Evolutionary conservation across 768 basidiomycete genomes (phyloP).

Genomic region (Kwoniella dejecticola): DNA sequence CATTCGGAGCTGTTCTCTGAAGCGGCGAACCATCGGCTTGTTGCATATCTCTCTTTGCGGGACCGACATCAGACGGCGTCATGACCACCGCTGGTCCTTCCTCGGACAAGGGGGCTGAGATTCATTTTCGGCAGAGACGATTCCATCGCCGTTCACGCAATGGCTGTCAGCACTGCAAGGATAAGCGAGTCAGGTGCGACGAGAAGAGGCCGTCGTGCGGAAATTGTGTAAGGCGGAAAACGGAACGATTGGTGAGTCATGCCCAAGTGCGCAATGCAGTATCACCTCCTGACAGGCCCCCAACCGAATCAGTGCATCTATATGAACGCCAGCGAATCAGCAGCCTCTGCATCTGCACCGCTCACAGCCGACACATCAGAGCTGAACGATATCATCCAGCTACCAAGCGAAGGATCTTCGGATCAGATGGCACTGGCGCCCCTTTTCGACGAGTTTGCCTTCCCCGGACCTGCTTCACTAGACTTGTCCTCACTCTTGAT

Average conservation of each 20-base stretch:
- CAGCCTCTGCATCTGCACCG: not conserved
- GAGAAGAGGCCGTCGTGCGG: slow-evolving; percentile 11
- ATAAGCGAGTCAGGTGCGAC: slow-evolving; percentile 14
- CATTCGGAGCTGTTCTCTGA: too few relatives aligned
- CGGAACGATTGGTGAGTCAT: slow-evolving; percentile 5
- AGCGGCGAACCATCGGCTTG: too few relatives aligned
- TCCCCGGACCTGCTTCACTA: too few relatives aligned
- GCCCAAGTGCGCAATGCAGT: not conserved
- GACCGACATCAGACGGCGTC: too few relatives aligned
- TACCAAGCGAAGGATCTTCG: too few relatives aligned
- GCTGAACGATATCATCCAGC: not conserved
- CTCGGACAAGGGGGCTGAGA: too few relatives aligned
- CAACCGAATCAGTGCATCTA: not conserved
- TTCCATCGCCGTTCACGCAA: slow-evolving; percentile 14
- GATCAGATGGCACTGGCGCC: too few relatives aligned
- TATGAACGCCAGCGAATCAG: not conserved
- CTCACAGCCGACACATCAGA: not conserved
- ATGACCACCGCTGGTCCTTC: too few relatives aligned
- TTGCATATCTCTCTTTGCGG: too few relatives aligned
- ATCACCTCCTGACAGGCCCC: not conserved
- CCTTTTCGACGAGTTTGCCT: too few relatives aligned
- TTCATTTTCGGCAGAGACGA: not conserved
- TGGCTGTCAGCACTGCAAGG: slow-evolving; percentile 18
- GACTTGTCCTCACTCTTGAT: too few relatives aligned
- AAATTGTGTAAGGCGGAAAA: slow-evolving; percentile 7